Evolutionary conservation across 345 rosid genomes (phyloP).

Genomic region (Salix suchowensis): DNA sequence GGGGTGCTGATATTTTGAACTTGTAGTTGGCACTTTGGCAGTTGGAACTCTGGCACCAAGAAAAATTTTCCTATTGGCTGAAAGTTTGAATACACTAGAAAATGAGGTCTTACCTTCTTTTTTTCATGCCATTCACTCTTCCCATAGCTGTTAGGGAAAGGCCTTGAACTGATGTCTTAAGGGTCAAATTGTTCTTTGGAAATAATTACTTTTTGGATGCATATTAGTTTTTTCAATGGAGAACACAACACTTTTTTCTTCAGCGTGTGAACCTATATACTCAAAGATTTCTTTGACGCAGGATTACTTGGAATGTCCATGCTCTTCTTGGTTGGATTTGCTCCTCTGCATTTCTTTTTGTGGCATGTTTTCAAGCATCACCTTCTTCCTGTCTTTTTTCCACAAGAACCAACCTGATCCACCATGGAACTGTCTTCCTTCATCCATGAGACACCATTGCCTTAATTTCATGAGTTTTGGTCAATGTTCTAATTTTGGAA

Average conservation of each 20-base stretch:
- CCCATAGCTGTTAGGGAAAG: not conserved
- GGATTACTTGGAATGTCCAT: constrained; percentile 59
- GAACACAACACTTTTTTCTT: constrained; percentile 13
- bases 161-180: not conserved
- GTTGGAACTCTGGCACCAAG: not conserved
- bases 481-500: constrained; percentile 51
- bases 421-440: constrained; percentile 50
- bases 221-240: not conserved
- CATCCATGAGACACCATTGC: constrained; percentile 48
- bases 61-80: not conserved
- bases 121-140: not conserved
- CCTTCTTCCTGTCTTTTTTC: constrained; percentile 52
- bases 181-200: not conserved
- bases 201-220: not conserved
- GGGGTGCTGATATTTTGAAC: not conserved
- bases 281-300: constrained; percentile 86
- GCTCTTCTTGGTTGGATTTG: constrained; percentile 50
- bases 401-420: constrained; percentile 44
- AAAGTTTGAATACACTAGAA: not conserved
- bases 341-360: constrained; percentile 46
- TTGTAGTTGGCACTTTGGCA: not conserved
- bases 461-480: constrained; percentile 59
- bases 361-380: constrained; percentile 46
- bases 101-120: not conserved
- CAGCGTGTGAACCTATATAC: constrained; percentile 49